Evolutionary conservation across 2,329 filamentous ascomycete genomes (phyloP).

Genomic region (Didymella pinodella): DNA sequence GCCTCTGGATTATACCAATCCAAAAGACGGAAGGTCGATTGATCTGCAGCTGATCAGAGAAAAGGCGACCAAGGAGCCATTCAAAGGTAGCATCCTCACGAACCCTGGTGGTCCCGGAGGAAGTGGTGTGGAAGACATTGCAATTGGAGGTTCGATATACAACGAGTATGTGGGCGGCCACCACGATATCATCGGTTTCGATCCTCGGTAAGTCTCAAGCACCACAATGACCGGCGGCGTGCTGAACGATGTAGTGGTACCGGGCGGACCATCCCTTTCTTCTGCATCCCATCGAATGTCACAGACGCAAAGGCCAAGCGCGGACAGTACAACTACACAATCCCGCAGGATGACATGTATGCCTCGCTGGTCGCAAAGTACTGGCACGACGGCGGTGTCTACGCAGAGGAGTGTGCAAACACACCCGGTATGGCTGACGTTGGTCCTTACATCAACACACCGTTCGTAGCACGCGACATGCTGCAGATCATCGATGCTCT

Average conservation of each 20-base stretch:
- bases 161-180: conserved; percentile 16
- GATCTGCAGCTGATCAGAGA: conserved; percentile 39
- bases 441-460: conserved; percentile 24
- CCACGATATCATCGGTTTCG: conserved; percentile 25
- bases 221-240: neutral
- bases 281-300: conserved; percentile 17
- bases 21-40: conserved; percentile 30
- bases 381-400: conserved; percentile 22
- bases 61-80: conserved; percentile 37
- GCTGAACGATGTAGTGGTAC: conserved; percentile 22
- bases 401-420: conserved; percentile 19
- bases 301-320: conserved; percentile 14
- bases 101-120: conserved; percentile 48
- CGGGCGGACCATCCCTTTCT: conserved; percentile 26
- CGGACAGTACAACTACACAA: conserved; percentile 23
- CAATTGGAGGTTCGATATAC: conserved; percentile 6
- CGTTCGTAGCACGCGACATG: conserved; percentile 29
- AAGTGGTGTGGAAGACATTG: conserved; percentile 19
- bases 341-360: conserved; percentile 19
- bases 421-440: conserved; percentile 25
- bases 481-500: conserved; percentile 30
- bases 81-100: conserved; percentile 44
- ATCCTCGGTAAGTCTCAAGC: conserved; percentile 17
- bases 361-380: conserved; percentile 15
- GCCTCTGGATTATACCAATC: conserved; percentile 47